Evolutionary conservation across 73 alveolate species (phyloP), one percentile per base, ranked within the genome.

Genomic region (Uronychia binucleata): DNA sequence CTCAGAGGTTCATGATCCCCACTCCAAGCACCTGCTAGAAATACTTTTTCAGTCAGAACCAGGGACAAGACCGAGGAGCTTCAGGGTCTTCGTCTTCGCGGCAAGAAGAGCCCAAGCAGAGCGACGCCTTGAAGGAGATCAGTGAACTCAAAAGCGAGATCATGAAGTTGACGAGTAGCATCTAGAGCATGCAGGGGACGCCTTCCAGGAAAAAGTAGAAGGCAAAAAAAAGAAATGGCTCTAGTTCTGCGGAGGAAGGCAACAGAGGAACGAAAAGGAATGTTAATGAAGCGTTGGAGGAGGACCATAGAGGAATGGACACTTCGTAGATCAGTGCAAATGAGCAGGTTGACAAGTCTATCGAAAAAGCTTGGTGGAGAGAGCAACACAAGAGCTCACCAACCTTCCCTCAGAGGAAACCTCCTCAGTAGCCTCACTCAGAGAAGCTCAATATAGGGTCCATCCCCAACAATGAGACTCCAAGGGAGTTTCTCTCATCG

Each of bases 361-460:
- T 83, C 27, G 90, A 83, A 75, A 60, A 83, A 34, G 74, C 28
- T 57, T 83, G 90, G 90, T 83, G 90, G 90, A 75, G 74, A 30
- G 31, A 26, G 25, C 74, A 83, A 57, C 58, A 28, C n/a, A 32
- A 75, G 28, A 33, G 30, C 8, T 67, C 67, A 11, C 67, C 67
- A 11, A 11, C 67, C 5, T 46, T 46, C 19, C 67, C 67, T 11
- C 5, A 46, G n/a, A 46, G 19, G 67, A 46, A 46, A n/a, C n/a
- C n/a, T n/a, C n/a, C n/a, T 46, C 19, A 46, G 67, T 19, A 46
- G 19, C 5, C 19, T 46, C 67, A 5, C 5, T 11, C 5, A 11
- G 19, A 46, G 19, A 11, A 46, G 19, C 5, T 11, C 67, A 46
- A 46, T 46, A 5, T 11, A 5, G 19, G 19, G 5, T 46, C 5